A percentile compares a stretch with the other conserved stretches of the same genome.
phyloP scores from a whole-genome alignment of 2,329 filamentous ascomycete genomes.

The Nemania serpens region DNA sequence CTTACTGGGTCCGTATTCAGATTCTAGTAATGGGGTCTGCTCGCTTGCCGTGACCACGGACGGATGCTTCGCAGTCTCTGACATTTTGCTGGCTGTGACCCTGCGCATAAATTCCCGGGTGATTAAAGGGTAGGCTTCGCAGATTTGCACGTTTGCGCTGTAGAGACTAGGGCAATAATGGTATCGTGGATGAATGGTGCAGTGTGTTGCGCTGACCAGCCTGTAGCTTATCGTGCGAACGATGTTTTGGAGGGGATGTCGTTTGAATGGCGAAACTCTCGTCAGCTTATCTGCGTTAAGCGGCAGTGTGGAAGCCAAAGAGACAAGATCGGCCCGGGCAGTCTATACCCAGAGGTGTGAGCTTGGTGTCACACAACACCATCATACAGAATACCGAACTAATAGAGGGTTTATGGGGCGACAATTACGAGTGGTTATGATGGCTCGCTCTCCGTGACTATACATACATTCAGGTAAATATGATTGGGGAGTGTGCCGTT shows the following conservation, averaged over 20 bases:
- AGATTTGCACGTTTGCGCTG: too few species aligned
- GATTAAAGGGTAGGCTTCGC: neutral
- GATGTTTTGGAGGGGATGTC: neutral
- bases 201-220: neutral
- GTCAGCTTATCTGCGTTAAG: neutral
- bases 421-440: neutral
- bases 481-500: conserved; percentile 10
- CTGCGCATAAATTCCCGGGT: neutral
- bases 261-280: neutral
- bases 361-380: neutral
- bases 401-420: neutral
- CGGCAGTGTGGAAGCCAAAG: neutral
- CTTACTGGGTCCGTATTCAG: conserved; percentile 16
- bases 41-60: conserved; percentile 1
- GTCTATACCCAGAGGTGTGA: neutral
- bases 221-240: neutral
- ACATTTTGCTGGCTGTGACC: conserved; percentile 7
- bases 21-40: conserved; percentile 12
- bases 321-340: neutral
- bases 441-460: conserved; percentile 1
- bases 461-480: neutral
- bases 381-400: neutral
- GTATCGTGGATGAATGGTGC: neutral
- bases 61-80: neutral
- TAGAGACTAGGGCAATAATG: neutral